phyloP scores from a whole-genome alignment of 1,284 basidiomycete genomes.

The Leccinum proximum region DNA sequence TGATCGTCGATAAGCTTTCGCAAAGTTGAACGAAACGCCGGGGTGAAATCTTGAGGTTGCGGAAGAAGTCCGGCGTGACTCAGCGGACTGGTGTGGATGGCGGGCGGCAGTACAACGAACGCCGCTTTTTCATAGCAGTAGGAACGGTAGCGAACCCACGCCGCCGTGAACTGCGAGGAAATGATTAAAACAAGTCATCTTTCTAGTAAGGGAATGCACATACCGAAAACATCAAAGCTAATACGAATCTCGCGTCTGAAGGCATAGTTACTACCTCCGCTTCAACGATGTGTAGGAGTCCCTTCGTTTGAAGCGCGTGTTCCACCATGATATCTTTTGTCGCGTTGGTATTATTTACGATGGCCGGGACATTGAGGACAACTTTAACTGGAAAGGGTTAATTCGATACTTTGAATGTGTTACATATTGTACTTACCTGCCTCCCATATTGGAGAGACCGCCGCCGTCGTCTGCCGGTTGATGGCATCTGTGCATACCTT shows the following conservation, averaged over 20 bases:
- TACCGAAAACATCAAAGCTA: not conserved
- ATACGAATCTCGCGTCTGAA: not conserved
- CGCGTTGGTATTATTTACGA: not conserved
- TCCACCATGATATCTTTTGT: not conserved
- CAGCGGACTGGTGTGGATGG: not conserved
- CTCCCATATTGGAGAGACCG: not conserved
- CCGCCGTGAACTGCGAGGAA: not conserved
- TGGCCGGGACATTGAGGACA: not conserved
- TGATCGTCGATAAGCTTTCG: not conserved
- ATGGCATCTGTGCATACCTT: not conserved
- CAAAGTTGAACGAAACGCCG: not conserved
- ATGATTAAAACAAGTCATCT: not conserved
- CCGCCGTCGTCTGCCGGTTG: not conserved
- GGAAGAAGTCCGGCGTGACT: not conserved
- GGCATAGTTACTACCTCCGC: not conserved
- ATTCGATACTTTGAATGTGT: not conserved
- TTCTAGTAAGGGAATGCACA: not conserved
- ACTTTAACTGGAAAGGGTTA: not conserved
- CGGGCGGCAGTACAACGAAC: not conserved
- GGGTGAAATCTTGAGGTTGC: not conserved
- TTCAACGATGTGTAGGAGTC: not conserved
- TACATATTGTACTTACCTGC: not conserved
- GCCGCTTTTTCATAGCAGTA: not conserved
- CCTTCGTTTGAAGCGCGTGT: not conserved
- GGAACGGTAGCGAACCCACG: not conserved